Evolutionary conservation across 306 rosid genomes (phyloP), one percentile per base, ranked within the genome.

Genomic region (cucumber (Cucumis sativus)): DNA sequence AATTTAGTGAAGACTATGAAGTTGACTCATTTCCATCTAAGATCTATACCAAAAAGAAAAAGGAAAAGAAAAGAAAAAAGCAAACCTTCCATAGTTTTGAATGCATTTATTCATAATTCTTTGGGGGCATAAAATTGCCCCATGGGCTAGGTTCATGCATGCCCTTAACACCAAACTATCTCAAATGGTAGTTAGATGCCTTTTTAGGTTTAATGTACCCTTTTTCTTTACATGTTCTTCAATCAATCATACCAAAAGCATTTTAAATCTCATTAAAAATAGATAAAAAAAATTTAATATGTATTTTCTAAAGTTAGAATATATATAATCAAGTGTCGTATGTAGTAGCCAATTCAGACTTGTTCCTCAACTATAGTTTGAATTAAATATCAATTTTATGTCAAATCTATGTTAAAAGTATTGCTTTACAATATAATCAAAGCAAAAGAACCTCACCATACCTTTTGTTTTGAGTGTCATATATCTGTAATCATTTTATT

Each of bases 1-100:
- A 28, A 72, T 72, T 72, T 72, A 72, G 45, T 49, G 76, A 72
- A 72, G 61, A 72, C 15, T 49, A 51, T 71, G 76, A 72, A 51
- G 76, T 72, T 72, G 76, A 72, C 76, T 47, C 59, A 72, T 11
- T 14, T 47, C n/a, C 76, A 71, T 71, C 76, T 25, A 71, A 71
- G 61, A 72, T 72, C 23, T 5, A 72, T 28, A 67, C 54, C 8
- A 62, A 62, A 62, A 60, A 11, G 3, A 3, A 4, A 6, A 37
- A 54, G 3, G 17, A 55, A 6, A 5, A 52, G 39, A 37, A 21
- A 59, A 59, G 3, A 3, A 55, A 55, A 5, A 16, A 8, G 8
- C 6, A 56, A 56, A 2, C 0, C 4, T 0, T 3, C 51, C 49
- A 43, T 65, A 65, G 9, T 17, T 66, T 66, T 66, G 72, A 23